Base-by-base conservation (phyloP, 768 basidiomycete genomes). In the Trametes elegans region DNA sequence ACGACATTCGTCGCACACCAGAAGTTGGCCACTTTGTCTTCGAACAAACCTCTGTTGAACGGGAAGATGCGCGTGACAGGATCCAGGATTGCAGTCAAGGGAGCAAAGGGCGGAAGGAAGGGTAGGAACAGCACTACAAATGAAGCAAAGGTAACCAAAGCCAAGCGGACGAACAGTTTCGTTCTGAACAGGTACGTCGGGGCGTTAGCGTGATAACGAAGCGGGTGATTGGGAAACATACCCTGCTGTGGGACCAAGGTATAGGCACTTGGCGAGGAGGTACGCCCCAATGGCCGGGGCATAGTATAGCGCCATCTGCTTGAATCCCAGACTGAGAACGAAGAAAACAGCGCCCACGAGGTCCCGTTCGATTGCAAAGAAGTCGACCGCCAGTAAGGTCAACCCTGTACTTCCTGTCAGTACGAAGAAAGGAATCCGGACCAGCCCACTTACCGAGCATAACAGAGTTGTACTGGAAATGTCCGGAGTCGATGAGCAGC, bases 11-110 rank as follows among this genome's bases (percentile, higher is more conserved):
- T 83, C 28, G 93, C 90, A 69, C 95, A 97, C 95, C 95, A 98
- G 66, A 96, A 91, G 68, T 98, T 98, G 35, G 95, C 93, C 21
- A 98, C 95, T 66, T 96, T 95, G 73, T 96, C 93, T 66, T 96
- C 93, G 64, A 95, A 95, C 3, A 95, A 75, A 13, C 94, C 95
- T 26, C 95, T 85, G 6, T 81, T 78, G 67, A 98, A 93, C 0
- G 95, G 95, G 68, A 98, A 98, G 51, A 97, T 92, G 6, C 95
- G 85, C 13, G 74, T 74, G 41, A 95, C 74, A 14, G 89, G 83
- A 47, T 84, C 81, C n/a, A 79, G 56, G 57, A 90, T 77, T 21
- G 73, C 64, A 18, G 69, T 58, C 8, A 69, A 46, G 1, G 75
- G 67, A 1, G 82, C 74, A 48, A 90, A 80, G 0, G 86, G 85